Evolutionary conservation across 2,329 filamentous ascomycete genomes (phyloP).

Genomic region (Byssochlamys sp.): DNA sequence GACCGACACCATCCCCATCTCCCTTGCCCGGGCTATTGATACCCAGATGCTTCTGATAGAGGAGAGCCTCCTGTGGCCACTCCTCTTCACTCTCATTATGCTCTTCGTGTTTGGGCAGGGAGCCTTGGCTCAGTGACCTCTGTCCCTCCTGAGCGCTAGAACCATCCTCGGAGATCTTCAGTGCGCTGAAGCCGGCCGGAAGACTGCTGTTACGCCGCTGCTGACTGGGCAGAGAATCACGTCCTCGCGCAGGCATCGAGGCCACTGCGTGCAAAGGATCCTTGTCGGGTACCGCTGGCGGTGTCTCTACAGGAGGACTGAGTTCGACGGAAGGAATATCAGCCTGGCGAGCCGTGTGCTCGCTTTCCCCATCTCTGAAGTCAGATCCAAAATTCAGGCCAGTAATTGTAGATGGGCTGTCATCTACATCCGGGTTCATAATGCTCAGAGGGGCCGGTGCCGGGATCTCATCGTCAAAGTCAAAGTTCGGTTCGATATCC

Average conservation of each 20-base stretch:
- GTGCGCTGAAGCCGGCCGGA: conserved; percentile 7
- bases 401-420: conserved; percentile 6
- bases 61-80: conserved; percentile 33
- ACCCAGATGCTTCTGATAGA: conserved; percentile 25
- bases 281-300: background rate
- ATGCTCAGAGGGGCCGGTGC: conserved; percentile 1
- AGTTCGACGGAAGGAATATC: conserved; percentile 6
- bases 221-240: conserved; percentile 23
- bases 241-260: conserved; percentile 10
- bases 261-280: conserved; percentile 5
- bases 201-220: conserved; percentile 16
- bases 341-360: conserved; percentile 1
- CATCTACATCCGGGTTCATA: conserved; percentile 3
- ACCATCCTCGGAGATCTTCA: conserved; percentile 3
- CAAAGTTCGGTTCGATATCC: background rate
- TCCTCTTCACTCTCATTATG: conserved; percentile 15
- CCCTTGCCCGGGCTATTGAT: conserved; percentile 10
- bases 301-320: conserved; percentile 3
- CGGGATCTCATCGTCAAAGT: background rate
- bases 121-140: conserved; percentile 8
- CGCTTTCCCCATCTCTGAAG: conserved; percentile 3
- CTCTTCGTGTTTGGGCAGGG: conserved; percentile 13
- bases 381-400: conserved; percentile 6
- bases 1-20: conserved; percentile 9
- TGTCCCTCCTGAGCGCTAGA: conserved; percentile 7